Evolutionary conservation across 176 grass and related monocot species (phyloP).

Genomic region (Avena atlantica): DNA sequence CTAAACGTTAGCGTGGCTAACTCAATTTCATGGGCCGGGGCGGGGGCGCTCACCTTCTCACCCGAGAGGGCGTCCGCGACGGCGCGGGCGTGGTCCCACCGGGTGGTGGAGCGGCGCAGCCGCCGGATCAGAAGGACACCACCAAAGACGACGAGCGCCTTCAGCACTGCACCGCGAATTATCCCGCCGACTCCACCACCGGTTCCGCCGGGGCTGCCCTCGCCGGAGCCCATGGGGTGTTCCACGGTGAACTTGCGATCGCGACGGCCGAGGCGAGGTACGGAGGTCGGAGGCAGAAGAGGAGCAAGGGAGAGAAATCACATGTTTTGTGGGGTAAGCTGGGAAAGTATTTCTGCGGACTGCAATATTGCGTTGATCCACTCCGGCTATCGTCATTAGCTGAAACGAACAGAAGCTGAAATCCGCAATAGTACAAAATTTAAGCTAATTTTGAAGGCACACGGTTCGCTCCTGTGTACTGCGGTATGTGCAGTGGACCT

Average conservation of each 20-base stretch:
- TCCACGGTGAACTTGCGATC: constrained; percentile 40
- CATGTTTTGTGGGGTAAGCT: not conserved
- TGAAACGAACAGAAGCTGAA: no score
- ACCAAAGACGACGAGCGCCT: constrained; percentile 82
- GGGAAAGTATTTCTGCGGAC: constrained; percentile 32
- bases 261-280: constrained; percentile 29
- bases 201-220: constrained; percentile 44
- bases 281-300: not conserved
- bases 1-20: not conserved
- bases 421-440: no score
- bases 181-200: constrained; percentile 45
- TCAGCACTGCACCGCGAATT: constrained; percentile 71
- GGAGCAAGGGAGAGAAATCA: not conserved
- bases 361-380: not conserved
- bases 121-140: constrained; percentile 77
- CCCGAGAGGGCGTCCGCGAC: constrained; percentile 84
- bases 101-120: constrained; percentile 88
- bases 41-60: constrained; percentile 60
- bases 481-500: no score
- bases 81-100: constrained; percentile 87
- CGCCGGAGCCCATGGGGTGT: constrained; percentile 66
- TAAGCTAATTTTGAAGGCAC: no score
- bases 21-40: not conserved
- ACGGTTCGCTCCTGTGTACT: no score
- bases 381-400: no score